Percentiles rank a stretch among this genome's conserved stretches.
Evolutionary conservation across 1,284 basidiomycete species (phyloP).

Genomic region (Trametes versicolor): DNA sequence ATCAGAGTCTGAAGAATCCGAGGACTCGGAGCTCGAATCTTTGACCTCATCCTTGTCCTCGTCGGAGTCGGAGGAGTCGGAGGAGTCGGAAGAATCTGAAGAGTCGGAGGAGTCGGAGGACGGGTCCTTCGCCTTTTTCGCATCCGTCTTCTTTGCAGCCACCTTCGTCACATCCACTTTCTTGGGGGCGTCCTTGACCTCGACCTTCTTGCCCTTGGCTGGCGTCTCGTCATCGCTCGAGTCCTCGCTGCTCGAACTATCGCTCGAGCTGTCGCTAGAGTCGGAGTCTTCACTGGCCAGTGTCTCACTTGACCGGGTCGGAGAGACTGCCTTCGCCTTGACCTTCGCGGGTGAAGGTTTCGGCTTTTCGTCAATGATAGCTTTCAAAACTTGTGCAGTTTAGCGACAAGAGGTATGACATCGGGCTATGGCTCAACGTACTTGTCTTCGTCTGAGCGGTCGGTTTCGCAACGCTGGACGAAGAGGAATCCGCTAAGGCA

Average conservation of each 20-base stretch:
- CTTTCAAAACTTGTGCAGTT: neutral
- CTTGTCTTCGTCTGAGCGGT: constrained; percentile 16
- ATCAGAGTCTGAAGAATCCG: constrained; percentile 38
- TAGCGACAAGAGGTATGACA: neutral
- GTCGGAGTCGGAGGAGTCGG: constrained; percentile 37
- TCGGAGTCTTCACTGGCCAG: constrained; percentile 35
- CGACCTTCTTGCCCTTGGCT: constrained; percentile 5
- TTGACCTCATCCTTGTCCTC: constrained; percentile 1
- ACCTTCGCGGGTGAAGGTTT: constrained; percentile 6
- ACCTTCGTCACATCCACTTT: constrained; percentile 3
- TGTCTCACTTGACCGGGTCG: constrained; percentile 39
- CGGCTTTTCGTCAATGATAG: neutral
- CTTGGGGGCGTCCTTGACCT: constrained; percentile 18
- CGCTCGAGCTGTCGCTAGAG: constrained; percentile 18
- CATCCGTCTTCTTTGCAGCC: constrained; percentile 12
- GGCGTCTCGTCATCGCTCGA: constrained; percentile 10
- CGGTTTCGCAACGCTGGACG: constrained; percentile 17
- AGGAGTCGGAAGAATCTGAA: constrained; percentile 2
- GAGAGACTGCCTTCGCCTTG: constrained; percentile 20
- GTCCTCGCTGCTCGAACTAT: constrained; percentile 18
- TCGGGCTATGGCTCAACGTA: constrained; percentile 1
- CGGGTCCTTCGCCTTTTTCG: constrained; percentile 29
- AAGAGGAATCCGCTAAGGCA: constrained; percentile 33
- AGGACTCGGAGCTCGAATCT: constrained; percentile 26
- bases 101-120: constrained; percentile 34